phyloP scores from a whole-genome alignment of 495 filamentous ascomycete species.

The Penicillium paxilli region DNA sequence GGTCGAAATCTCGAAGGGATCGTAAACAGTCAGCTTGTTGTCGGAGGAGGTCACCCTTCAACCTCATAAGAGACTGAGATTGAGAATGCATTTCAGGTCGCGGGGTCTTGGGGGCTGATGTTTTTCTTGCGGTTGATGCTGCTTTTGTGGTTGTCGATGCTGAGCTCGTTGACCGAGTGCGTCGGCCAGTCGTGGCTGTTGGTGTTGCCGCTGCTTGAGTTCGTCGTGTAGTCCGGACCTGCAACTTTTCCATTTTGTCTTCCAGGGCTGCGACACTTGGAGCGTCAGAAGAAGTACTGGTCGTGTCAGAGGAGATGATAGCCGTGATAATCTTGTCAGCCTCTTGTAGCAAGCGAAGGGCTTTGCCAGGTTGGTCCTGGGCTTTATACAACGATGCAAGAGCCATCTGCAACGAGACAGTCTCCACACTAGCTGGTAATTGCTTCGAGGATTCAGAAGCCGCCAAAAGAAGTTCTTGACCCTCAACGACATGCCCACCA shows the following conservation, averaged over 20 bases:
- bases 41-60: conserved; percentile 62
- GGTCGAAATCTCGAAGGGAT: conserved; percentile 39
- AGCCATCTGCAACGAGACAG: conserved; percentile 45
- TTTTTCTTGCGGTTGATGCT: conserved; percentile 29
- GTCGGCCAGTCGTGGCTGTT: conserved; percentile 18
- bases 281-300: conserved; percentile 10
- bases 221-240: conserved; percentile 31
- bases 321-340: conserved; percentile 42
- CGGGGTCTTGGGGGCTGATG: conserved; percentile 23
- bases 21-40: conserved; percentile 58
- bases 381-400: conserved; percentile 41
- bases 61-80: conserved; percentile 53
- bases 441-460: conserved; percentile 43
- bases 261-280: conserved; percentile 30
- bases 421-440: conserved; percentile 45
- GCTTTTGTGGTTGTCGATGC: background rate
- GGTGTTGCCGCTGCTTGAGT: conserved; percentile 19
- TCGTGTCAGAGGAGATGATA: conserved; percentile 22
- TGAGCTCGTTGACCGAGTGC: conserved; percentile 37
- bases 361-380: conserved; percentile 49
- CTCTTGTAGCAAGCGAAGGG: conserved; percentile 42
- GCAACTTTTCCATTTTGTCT: conserved; percentile 42
- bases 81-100: conserved; percentile 47
- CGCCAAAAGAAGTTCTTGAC: conserved; percentile 56
- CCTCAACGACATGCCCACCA: conserved; percentile 61